Percentiles rank a stretch among this genome's conserved stretches.
Evolutionary conservation across 257 asterid genomes (phyloP).

Genomic region (Fraxinus pennsylvanica): DNA sequence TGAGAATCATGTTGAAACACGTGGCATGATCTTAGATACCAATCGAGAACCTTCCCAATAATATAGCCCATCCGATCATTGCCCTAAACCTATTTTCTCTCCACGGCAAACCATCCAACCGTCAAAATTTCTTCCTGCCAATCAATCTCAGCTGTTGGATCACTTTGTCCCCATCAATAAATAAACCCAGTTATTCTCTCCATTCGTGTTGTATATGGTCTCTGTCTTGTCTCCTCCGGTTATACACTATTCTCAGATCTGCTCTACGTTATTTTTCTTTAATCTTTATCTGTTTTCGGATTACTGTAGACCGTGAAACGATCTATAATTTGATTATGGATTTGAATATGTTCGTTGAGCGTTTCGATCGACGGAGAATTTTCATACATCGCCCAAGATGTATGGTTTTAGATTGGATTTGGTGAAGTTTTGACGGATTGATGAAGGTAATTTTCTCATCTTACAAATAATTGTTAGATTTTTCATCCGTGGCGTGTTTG

Average conservation of each 20-base stretch:
- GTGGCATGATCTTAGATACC: neutral
- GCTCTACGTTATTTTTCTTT: neutral
- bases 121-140: constrained; percentile 17
- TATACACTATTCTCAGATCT: neutral
- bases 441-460: constrained; percentile 12
- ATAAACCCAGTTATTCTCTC: constrained; percentile 15
- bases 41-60: constrained; percentile 20
- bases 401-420: constrained; percentile 18
- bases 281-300: neutral
- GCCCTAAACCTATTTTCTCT: neutral
- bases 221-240: accelerated
- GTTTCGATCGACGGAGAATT: neutral
- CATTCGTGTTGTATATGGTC: accelerated
- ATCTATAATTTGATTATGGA: constrained; percentile 44
- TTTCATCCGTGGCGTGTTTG: neutral
- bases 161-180: constrained; percentile 30
- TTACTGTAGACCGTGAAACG: constrained; percentile 31
- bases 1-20: constrained; percentile 30
- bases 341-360: neutral
- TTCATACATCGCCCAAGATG: neutral
- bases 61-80: constrained; percentile 16
- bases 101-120: constrained; percentile 28
- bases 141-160: constrained; percentile 44
- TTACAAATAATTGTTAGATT: neutral
- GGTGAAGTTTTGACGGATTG: constrained; percentile 5